phyloP scores from a whole-genome alignment of 495 filamentous ascomycete species.

The Entonaema liquescens region DNA sequence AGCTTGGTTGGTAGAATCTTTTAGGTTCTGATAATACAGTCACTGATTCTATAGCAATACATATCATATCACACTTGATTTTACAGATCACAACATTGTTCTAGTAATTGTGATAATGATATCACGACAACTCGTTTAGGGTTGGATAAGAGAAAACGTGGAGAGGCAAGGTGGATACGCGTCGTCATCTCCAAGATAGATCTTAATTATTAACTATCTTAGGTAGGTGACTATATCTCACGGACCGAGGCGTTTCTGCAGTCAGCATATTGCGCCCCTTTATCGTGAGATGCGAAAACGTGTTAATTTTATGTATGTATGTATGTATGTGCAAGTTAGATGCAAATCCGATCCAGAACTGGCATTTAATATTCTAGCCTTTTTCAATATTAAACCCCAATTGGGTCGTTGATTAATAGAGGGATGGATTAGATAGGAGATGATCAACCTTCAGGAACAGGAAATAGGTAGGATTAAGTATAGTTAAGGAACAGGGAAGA shows the following conservation, averaged over 20 bases:
- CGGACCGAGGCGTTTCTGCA: background rate
- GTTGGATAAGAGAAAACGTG: background rate
- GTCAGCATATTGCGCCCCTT: constrained; percentile 16
- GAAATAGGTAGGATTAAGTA: constrained; percentile 2
- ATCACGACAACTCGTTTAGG: background rate
- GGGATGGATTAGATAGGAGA: constrained; percentile 27
- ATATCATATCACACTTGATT: constrained; percentile 5
- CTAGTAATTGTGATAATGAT: background rate
- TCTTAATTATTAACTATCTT: background rate
- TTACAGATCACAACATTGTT: background rate
- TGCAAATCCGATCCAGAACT: background rate
- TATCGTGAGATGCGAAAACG: background rate
- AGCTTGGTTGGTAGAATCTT: constrained; percentile 1
- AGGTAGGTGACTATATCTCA: background rate
- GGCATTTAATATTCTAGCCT: constrained; percentile 9
- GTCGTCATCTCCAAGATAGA: constrained; percentile 31
- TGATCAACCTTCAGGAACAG: constrained; percentile 36
- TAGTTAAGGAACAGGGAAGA: constrained; percentile 18
- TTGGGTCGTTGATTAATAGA: constrained; percentile 3
- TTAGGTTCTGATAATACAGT: constrained; percentile 6
- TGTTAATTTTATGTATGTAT: background rate
- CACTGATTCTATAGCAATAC: constrained; percentile 20
- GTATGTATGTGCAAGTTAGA: constrained; percentile 7
- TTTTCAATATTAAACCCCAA: constrained; percentile 1
- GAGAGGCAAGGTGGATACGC: constrained; percentile 18